A percentile compares a stretch with the other conserved stretches of the same genome.
Conservation (phyloP, 805 yeast species). For the Barnettozyma sucrosica region DNA sequence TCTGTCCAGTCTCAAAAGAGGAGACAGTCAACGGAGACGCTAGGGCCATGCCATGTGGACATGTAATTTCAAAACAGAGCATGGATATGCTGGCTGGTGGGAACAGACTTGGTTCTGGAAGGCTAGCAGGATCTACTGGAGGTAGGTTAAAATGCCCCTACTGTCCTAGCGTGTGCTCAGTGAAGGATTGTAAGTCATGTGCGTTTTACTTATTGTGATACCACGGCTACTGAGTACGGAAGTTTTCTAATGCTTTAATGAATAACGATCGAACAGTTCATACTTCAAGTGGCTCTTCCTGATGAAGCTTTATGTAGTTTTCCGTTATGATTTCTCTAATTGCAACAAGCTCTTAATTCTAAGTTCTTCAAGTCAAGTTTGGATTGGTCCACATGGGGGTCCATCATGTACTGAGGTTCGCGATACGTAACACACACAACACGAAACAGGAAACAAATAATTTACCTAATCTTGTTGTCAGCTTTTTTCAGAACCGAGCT, state of each 20-base stretch:
- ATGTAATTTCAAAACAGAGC: constrained; percentile 52
- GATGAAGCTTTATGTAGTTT: too few species aligned
- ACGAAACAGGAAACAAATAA: too few species aligned
- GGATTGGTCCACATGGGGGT: too few species aligned
- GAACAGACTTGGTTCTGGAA: not conserved
- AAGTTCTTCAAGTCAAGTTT: too few species aligned
- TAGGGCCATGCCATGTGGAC: constrained; percentile 56
- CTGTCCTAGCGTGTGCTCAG: constrained; percentile 49
- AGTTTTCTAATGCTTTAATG: not conserved
- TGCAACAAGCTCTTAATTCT: too few species aligned
- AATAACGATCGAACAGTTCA: not conserved
- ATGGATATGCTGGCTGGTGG: constrained; percentile 37
- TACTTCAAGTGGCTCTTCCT: too few species aligned
- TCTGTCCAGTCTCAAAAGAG: constrained; percentile 66
- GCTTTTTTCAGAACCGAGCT: not conserved
- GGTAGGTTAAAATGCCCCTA: constrained; percentile 65
- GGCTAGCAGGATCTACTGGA: constrained; percentile 21
- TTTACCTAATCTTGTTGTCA: not conserved
- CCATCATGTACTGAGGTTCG: too few species aligned
- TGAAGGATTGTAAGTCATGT: constrained; percentile 38
- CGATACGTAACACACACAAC: too few species aligned
- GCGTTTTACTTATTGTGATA: constrained; percentile 27
- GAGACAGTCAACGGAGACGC: constrained; percentile 61
- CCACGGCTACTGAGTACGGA: too few species aligned
- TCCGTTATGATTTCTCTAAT: too few species aligned